Conservation (phyloP, 768 basidiomycete species). For the Suillus fuscotomentosus region DNA sequence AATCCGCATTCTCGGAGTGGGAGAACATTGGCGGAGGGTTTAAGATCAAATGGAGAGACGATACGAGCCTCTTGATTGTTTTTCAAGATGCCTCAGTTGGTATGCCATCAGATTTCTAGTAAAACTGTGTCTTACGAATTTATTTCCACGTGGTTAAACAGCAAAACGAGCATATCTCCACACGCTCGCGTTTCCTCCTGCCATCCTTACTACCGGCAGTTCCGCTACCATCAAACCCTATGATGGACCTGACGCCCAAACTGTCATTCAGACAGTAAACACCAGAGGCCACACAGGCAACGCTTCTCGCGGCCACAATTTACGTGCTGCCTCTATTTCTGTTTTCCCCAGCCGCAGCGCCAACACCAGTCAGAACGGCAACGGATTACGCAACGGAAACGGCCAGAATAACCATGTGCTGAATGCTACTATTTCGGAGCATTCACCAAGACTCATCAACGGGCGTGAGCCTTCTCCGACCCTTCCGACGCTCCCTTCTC, state of each 20-base stretch:
- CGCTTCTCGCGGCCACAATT: constrained; percentile 69
- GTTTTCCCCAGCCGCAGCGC: constrained; percentile 55
- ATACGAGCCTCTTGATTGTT: constrained; percentile 92
- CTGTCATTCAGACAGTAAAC: constrained; percentile 81
- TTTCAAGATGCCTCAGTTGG: constrained; percentile 89
- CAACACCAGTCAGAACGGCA: constrained; percentile 36
- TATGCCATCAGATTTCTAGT: constrained; percentile 31
- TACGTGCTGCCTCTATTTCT: constrained; percentile 66
- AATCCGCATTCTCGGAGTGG: constrained; percentile 86
- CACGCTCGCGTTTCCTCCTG: constrained; percentile 79
- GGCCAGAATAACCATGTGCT: constrained; percentile 38
- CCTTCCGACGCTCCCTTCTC: constrained; percentile 74
- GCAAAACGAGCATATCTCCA: constrained; percentile 95
- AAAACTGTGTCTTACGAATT: constrained; percentile 1
- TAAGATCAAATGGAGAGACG: constrained; percentile 99
- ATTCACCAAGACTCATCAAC: constrained; percentile 33
- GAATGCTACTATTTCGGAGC: constrained; percentile 49
- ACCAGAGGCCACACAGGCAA: constrained; percentile 61
- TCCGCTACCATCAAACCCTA: constrained; percentile 81
- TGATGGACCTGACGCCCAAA: constrained; percentile 90
- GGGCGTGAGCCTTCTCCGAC: constrained; percentile 80
- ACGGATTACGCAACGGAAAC: constrained; percentile 26
- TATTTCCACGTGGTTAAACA: constrained; percentile 29
- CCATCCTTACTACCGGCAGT: constrained; percentile 55
- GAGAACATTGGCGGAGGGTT: constrained; percentile 86